Evolutionary conservation across 768 basidiomycete genomes (phyloP).

Genomic region (Chalciporus chontae): DNA sequence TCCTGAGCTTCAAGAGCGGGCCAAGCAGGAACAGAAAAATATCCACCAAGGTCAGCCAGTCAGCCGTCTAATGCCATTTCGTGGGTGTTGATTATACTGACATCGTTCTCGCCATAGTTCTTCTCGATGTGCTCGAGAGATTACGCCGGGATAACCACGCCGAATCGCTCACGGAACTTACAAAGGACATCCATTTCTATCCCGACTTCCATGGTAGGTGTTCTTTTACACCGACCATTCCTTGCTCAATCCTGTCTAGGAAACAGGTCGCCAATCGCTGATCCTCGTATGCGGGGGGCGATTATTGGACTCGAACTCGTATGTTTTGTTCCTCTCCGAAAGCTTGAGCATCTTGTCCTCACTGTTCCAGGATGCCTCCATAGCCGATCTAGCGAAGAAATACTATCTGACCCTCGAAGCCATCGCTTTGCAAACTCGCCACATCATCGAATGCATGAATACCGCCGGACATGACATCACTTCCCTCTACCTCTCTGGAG

Average conservation of each 20-base stretch:
- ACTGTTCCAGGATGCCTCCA: conserved; percentile 53
- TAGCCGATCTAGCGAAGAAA: conserved; percentile 82
- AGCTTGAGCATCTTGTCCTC: background rate
- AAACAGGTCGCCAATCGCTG: conserved; percentile 94
- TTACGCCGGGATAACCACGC: conserved; percentile 53
- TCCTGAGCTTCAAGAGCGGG: conserved; percentile 58
- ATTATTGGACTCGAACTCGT: conserved; percentile 84
- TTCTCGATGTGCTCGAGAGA: conserved; percentile 70
- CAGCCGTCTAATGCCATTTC: background rate
- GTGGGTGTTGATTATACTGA: background rate
- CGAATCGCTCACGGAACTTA: conserved; percentile 74
- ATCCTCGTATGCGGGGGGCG: conserved; percentile 91
- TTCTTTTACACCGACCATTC: background rate
- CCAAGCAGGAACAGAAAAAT: conserved; percentile 54
- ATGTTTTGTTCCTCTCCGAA: conserved; percentile 12
- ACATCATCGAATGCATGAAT: conserved; percentile 92
- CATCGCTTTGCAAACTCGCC: conserved; percentile 90
- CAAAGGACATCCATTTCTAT: conserved; percentile 90
- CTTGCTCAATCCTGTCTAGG: conserved; percentile 43
- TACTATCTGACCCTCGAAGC: conserved; percentile 91
- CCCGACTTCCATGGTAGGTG: conserved; percentile 84
- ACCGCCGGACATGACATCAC: conserved; percentile 76
- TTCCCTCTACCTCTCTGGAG: conserved; percentile 88
- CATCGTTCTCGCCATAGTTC: conserved; percentile 39
- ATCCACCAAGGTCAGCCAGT: conserved; percentile 48